phyloP scores from a whole-genome alignment of 2,329 filamentous ascomycete species.

The Sarocladium kiliense region DNA sequence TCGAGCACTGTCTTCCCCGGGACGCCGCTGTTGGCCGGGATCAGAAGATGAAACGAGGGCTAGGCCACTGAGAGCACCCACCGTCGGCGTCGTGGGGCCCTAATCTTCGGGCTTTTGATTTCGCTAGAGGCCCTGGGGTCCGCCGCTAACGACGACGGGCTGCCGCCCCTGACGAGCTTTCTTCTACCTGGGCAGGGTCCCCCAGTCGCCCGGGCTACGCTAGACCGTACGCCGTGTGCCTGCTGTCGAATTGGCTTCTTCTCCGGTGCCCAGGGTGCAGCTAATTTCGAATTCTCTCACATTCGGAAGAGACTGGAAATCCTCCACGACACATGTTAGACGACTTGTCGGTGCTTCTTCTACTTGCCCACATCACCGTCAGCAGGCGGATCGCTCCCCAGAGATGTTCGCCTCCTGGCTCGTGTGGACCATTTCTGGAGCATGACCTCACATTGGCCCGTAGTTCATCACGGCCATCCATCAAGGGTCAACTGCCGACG shows the following conservation, averaged over 20 bases:
- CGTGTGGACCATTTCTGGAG: background rate
- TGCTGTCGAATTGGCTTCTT: slow-evolving; percentile 5
- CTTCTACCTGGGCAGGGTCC: background rate
- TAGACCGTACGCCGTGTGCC: background rate
- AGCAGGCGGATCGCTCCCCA: background rate
- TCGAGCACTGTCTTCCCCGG: too few relatives aligned
- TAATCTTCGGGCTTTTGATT: slow-evolving; percentile 5
- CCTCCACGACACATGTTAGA: background rate
- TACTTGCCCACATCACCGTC: background rate
- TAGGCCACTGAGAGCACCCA: background rate
- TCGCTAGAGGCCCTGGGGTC: background rate
- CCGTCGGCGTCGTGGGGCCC: background rate
- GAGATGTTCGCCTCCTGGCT: background rate
- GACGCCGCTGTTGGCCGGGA: background rate
- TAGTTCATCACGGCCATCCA: background rate
- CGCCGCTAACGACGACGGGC: background rate
- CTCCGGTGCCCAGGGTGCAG: background rate
- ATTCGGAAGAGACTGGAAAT: background rate
- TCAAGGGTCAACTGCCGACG: background rate
- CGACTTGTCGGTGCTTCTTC: background rate
- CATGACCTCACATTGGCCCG: background rate
- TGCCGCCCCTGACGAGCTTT: slow-evolving; percentile 4
- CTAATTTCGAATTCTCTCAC: background rate
- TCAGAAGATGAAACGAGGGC: background rate
- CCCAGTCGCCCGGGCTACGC: background rate